Conservation (phyloP, 2,329 filamentous ascomycete genomes). For the Blumeria hordei region DNA sequence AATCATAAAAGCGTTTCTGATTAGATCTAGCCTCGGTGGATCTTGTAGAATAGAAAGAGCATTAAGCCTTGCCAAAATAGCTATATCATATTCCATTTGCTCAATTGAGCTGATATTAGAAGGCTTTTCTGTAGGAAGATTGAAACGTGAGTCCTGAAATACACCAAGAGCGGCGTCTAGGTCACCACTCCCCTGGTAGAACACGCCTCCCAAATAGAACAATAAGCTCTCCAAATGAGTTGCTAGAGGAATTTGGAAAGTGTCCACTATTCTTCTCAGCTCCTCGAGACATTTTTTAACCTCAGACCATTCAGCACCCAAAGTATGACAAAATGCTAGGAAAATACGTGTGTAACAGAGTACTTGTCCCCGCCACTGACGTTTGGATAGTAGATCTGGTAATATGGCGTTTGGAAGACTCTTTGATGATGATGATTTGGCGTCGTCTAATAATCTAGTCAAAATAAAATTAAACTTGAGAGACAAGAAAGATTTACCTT, state of each 20-base stretch:
- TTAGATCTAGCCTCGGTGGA: constrained; percentile 28
- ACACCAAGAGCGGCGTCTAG: constrained; percentile 40
- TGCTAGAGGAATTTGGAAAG: constrained; percentile 7
- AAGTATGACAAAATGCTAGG: constrained; percentile 13
- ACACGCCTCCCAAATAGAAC: constrained; percentile 47
- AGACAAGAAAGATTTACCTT: neutral
- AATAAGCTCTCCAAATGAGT: constrained; percentile 9
- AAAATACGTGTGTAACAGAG: constrained; percentile 14
- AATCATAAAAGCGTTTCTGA: constrained; percentile 34
- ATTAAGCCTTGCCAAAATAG: constrained; percentile 43
- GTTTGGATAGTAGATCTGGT: constrained; percentile 9
- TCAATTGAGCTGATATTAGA: constrained; percentile 17
- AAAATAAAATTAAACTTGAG: neutral
- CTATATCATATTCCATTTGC: constrained; percentile 36
- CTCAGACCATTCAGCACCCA: constrained; percentile 11
- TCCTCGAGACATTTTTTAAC: constrained; percentile 10
- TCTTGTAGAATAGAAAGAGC: constrained; percentile 49
- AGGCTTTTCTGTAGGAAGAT: constrained; percentile 19
- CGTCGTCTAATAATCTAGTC: neutral
- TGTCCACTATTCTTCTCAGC: constrained; percentile 7
- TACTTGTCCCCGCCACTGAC: constrained; percentile 12
- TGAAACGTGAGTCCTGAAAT: constrained; percentile 38
- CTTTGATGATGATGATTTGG: neutral
- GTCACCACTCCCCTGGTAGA: constrained; percentile 54
- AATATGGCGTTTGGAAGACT: constrained; percentile 10